Base-by-base conservation (phyloP, 441 rosid species). In the Adansonia grandidieri region DNA sequence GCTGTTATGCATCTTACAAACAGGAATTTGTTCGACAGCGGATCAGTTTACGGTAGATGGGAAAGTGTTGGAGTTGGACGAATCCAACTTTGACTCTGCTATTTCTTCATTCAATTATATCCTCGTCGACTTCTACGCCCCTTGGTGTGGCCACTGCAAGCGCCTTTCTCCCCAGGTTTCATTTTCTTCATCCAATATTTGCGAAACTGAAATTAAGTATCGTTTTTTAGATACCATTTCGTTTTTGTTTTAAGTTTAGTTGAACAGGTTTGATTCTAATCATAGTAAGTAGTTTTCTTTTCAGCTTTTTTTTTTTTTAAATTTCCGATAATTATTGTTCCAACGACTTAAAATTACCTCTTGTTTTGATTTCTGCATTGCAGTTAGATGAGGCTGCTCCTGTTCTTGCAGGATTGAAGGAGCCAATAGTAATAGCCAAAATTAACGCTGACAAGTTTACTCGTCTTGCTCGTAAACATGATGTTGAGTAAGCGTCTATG, bases 111-210 rank as follows among this genome's bases (percentile, higher is more conserved):
- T 90, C 68, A 97, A 92, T 80, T 91, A 82, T 82, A 77, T 95
- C 85, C 88, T 95, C 71, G 93, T 93, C 61, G 96, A 91, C 84
- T 95, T 95, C 86, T 93, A 93, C 78, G 97, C 97, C 77, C 98
- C 98, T 2, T 95, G 98, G 98, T 95, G 98, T 80, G 94, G 94
- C 82, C 97, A 95, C 89, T 93, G 97, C 94, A 88, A 95, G 85
- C 95, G 91, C 15, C 97, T 70, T 50, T 70, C 74, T 13, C 74
- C 60, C 11, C 73, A 69, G 73, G 73, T 95, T 74, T 57, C 42
- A 6, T 45, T 3, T 48, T 75, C 71, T 62, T 15, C 17, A 14
- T 45, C 77, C 45, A 51, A 15, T 71, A 1, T 45, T 9, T 68
- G n/a, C 37, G 20, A 2, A 45, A 45, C 32, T 53, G 37, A 19